Evolutionary conservation across 441 rosid species (phyloP), one percentile per base, ranked within the genome.

Genomic region (Capsella rubella): DNA sequence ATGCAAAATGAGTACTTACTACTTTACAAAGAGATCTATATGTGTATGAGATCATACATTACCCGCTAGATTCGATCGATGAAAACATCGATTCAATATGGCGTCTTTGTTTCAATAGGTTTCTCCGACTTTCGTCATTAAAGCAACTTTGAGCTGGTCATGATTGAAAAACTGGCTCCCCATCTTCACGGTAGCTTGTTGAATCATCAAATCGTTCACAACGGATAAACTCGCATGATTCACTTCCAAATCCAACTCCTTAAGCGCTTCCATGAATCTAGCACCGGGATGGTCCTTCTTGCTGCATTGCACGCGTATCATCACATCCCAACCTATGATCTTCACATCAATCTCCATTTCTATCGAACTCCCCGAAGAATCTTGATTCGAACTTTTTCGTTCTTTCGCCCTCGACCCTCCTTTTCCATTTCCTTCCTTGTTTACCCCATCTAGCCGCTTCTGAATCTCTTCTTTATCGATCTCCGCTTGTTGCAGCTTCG

Each of bases 171-270:
- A 79, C 67, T 89, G 88, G 68, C 90, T 84, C 8, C 90, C 95
- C 98, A 95, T 95, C 80, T 89, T 95, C 66, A 95, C 99, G 0
- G 96, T 90, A 9, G 99, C 99, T 85, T 95, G 98, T 58, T 92
- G 97, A 79, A 95, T 95, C 99, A 92, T 95, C 86, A 95, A 76
- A 61, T 95, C 99, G 66, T 95, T 91, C 78, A 93, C 93, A 28
- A 93, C 98, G 0, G 99, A 89, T 40, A 92, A 91, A 55, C 97
- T 95, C 2, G 97, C 99, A 10, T 95, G 96, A 73, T 89, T 84
- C 70, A 95, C 98, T 64, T 95, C 98, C 51, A 95, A 88, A 80
- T 95, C 97, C 79, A 95, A 52, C 27, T 93, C 99, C 83, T 79
- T 89, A 37, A 95, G 80, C 3, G 98, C 96, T 10, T 85, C 83